Evolutionary conservation across 2,329 filamentous ascomycete genomes (phyloP).

Genomic region (Apiospora malaysiana): DNA sequence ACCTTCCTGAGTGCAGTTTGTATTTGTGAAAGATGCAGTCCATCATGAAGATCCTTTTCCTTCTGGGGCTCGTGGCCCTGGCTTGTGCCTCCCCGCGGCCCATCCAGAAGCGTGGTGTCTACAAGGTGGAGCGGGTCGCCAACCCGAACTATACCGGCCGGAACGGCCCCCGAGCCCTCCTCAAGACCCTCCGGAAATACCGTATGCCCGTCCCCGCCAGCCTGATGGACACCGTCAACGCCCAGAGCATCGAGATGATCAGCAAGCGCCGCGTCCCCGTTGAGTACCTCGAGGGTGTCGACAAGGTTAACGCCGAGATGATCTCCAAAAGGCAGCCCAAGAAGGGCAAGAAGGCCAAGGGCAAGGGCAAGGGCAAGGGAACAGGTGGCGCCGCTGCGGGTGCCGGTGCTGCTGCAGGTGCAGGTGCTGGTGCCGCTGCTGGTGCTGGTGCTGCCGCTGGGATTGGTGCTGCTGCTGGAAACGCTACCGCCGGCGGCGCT

Average conservation of each 20-base stretch:
- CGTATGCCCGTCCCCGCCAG: conserved; percentile 39
- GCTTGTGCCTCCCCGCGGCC: conserved; percentile 31
- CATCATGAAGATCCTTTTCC: conserved; percentile 34
- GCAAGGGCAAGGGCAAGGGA: conserved; percentile 1
- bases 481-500: conserved; percentile 22
- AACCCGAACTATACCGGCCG: conserved; percentile 38
- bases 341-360: conserved; percentile 23
- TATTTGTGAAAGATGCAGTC: conserved; percentile 33
- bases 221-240: conserved; percentile 31
- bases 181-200: conserved; percentile 41
- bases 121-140: conserved; percentile 39
- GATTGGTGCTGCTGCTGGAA: conserved; percentile 15
- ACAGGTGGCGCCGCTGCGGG: neutral
- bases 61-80: conserved; percentile 37
- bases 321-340: conserved; percentile 27
- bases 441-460: neutral
- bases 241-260: conserved; percentile 35
- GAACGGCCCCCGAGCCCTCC: conserved; percentile 38
- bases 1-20: conserved; percentile 24
- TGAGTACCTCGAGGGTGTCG: conserved; percentile 4
- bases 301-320: neutral
- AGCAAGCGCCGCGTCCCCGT: conserved; percentile 32
- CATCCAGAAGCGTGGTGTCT: conserved; percentile 40
- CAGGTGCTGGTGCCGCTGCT: conserved; percentile 19
- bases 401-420: conserved; percentile 18